Percentiles rank a stretch among this genome's conserved stretches.
Evolutionary conservation across 2,329 filamentous ascomycete species (phyloP).

Genomic region (Lecanosticta acicola): DNA sequence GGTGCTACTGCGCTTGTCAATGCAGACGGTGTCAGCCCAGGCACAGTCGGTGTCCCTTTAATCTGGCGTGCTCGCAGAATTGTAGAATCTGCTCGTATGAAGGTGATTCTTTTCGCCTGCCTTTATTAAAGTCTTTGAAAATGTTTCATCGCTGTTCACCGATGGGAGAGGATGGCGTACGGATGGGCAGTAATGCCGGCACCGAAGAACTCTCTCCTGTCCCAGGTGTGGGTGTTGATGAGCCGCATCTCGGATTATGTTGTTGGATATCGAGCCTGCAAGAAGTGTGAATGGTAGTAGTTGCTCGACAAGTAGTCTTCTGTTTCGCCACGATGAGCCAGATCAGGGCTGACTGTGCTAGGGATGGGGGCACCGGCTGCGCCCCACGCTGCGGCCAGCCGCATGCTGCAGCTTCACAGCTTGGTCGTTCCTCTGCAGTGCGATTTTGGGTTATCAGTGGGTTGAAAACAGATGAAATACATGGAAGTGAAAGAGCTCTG

Average conservation of each 20-base stretch:
- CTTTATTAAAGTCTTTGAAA: slow-evolving; percentile 15
- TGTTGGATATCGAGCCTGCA: neutral
- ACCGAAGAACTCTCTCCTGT: slow-evolving; percentile 16
- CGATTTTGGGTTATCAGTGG: no score
- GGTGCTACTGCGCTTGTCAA: slow-evolving; percentile 17
- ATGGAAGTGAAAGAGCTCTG: neutral
- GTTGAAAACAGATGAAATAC: neutral
- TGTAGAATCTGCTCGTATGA: slow-evolving; percentile 8
- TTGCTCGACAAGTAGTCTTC: no score
- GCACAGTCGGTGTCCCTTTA: neutral
- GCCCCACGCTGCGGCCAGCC: neutral
- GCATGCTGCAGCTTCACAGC: neutral
- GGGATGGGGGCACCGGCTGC: no score
- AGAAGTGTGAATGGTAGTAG: neutral
- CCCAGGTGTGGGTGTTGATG: slow-evolving; percentile 13
- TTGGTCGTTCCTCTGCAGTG: neutral
- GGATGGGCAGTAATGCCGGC: slow-evolving; percentile 5
- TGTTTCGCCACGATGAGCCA: no score
- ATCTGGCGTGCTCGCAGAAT: slow-evolving; percentile 3
- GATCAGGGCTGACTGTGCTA: neutral
- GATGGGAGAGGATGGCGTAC: slow-evolving; percentile 23
- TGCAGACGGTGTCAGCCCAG: slow-evolving; percentile 20
- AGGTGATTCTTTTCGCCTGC: neutral
- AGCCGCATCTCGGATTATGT: slow-evolving; percentile 16
- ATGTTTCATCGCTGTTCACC: slow-evolving; percentile 17